Conservation (phyloP, 768 basidiomycete species). For the Panaeolus papilionaceus region DNA sequence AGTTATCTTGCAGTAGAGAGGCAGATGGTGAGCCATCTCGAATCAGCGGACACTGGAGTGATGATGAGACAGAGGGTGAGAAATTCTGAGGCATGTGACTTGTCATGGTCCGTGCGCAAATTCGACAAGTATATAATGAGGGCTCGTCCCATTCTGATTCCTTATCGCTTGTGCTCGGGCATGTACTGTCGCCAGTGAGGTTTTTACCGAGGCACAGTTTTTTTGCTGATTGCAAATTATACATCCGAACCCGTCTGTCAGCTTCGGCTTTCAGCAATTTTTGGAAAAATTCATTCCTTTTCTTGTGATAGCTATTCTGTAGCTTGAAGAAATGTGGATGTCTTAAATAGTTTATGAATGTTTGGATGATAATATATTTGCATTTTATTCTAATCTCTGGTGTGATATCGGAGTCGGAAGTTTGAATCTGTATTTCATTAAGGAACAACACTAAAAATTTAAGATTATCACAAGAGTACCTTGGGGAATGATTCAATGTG, state of each 20-base stretch:
- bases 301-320: conserved; percentile 32
- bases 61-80: background rate
- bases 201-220: conserved; percentile 95
- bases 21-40: background rate
- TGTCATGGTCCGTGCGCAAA: conserved; percentile 59
- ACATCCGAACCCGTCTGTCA: conserved; percentile 94
- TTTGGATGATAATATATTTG: conserved; percentile 5
- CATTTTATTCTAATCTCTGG: background rate
- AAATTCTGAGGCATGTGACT: background rate
- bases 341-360: background rate
- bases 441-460: too few relatives aligned
- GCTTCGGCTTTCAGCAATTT: conserved; percentile 93
- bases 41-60: background rate
- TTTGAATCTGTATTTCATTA: too few relatives aligned
- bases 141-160: conserved; percentile 28
- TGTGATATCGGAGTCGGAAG: background rate
- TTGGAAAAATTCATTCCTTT: conserved; percentile 62
- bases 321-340: conserved; percentile 1
- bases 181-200: conserved; percentile 96
- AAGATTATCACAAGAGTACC: too few relatives aligned
- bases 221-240: conserved; percentile 97
- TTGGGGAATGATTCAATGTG: too few relatives aligned
- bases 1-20: too few relatives aligned
- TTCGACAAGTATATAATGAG: conserved; percentile 46
- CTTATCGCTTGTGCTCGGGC: conserved; percentile 92